Evolutionary conservation across 2,329 filamentous ascomycete genomes (phyloP).

Genomic region (Ophiostoma ips): DNA sequence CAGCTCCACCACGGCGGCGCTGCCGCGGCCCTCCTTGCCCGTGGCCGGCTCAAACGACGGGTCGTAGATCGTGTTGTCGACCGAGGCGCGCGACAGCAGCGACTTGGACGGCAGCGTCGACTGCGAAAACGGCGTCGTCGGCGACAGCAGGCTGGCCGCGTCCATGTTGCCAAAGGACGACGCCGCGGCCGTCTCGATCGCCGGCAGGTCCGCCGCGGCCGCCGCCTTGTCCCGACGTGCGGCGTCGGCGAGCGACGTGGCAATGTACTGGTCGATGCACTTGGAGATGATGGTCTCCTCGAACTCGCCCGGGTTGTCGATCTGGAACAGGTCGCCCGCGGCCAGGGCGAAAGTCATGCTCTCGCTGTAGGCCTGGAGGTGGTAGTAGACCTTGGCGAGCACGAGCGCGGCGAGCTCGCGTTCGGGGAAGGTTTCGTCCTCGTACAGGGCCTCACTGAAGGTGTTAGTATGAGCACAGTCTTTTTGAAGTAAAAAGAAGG

Average conservation of each 20-base stretch:
- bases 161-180: slow-evolving; percentile 66
- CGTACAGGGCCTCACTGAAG: slow-evolving; percentile 82
- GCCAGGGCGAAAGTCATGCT: slow-evolving; percentile 97
- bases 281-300: slow-evolving; percentile 98
- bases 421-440: slow-evolving; percentile 89
- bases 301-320: slow-evolving; percentile 83
- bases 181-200: slow-evolving; percentile 70
- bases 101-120: slow-evolving; percentile 89
- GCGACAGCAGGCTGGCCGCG: slow-evolving; percentile 60
- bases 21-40: slow-evolving; percentile 38
- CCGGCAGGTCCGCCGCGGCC: slow-evolving; percentile 34
- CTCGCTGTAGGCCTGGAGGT: slow-evolving; percentile 96
- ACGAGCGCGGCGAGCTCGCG: slow-evolving; percentile 89
- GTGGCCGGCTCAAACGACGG: slow-evolving; percentile 37
- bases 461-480: neutral
- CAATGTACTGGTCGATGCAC: slow-evolving; percentile 96
- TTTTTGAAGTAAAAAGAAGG: too few relatives aligned
- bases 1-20: slow-evolving; percentile 49
- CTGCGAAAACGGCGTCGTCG: slow-evolving; percentile 90
- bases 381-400: slow-evolving; percentile 96
- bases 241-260: slow-evolving; percentile 45
- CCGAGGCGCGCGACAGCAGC: slow-evolving; percentile 69
- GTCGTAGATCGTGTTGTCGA: slow-evolving; percentile 49
- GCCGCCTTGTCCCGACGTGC: slow-evolving; percentile 28
- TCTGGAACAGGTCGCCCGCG: slow-evolving; percentile 86